phyloP scores from a whole-genome alignment of 495 filamentous ascomycete species.

The Neurospora sp. region DNA sequence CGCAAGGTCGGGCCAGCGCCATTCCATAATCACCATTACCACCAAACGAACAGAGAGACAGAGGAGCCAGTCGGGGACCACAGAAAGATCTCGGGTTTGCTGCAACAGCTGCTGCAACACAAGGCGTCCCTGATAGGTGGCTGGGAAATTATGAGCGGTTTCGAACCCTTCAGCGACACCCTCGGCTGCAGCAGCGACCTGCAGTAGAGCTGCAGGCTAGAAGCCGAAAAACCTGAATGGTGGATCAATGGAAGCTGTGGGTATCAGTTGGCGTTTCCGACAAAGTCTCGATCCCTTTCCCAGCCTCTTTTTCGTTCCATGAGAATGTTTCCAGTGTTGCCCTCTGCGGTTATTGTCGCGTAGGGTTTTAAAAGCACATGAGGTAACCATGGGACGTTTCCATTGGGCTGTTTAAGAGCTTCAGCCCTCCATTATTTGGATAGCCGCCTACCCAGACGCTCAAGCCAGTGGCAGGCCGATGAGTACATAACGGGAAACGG shows the following conservation, averaged over 20 bases:
- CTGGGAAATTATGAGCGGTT: constrained; percentile 2
- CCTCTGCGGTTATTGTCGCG: no score
- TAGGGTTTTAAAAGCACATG: background rate
- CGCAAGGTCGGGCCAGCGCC: background rate
- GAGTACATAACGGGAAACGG: background rate
- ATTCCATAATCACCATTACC: background rate
- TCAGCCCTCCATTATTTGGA: background rate
- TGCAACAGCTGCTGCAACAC: constrained; percentile 9
- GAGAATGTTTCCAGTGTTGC: background rate
- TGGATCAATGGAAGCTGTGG: constrained; percentile 11
- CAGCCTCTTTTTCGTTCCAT: constrained; percentile 14
- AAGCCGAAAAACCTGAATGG: constrained; percentile 3
- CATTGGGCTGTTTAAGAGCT: background rate
- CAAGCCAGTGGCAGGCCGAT: background rate
- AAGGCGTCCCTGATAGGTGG: constrained; percentile 4
- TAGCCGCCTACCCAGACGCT: background rate
- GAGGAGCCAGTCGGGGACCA: background rate
- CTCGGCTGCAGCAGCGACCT: constrained; percentile 15
- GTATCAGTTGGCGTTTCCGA: constrained; percentile 14
- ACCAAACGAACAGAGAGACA: background rate
- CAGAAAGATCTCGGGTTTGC: constrained; percentile 14
- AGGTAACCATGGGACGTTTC: background rate
- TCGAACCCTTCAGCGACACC: constrained; percentile 5
- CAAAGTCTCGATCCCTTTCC: constrained; percentile 5
- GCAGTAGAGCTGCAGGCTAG: constrained; percentile 15